Evolutionary conservation across 345 rosid genomes (phyloP).

Genomic region (Lenwebbia sp.): DNA sequence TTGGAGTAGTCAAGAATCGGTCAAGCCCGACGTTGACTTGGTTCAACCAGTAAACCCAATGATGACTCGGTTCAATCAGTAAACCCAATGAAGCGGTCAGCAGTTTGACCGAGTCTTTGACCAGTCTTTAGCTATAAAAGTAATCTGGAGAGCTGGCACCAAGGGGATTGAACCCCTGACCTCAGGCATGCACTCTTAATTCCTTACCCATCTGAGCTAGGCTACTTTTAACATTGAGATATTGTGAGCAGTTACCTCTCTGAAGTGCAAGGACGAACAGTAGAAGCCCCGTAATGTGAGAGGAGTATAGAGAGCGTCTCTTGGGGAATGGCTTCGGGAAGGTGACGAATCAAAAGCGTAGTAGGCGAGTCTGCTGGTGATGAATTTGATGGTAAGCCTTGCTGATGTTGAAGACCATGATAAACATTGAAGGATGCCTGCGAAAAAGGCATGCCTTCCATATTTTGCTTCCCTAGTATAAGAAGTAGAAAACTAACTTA

Average conservation of each 20-base stretch:
- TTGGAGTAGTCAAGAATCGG: neutral
- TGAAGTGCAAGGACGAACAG: slow-evolving; percentile 69
- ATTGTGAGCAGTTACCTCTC: slow-evolving; percentile 37
- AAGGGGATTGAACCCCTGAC: neutral
- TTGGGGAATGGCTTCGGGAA: slow-evolving; percentile 76
- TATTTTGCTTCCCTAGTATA: neutral
- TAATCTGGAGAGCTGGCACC: neutral
- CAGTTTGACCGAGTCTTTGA: neutral
- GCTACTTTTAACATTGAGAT: neutral
- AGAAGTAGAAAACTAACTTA: neutral
- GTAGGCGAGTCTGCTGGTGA: neutral
- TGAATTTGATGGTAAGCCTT: neutral
- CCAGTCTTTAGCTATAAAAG: neutral
- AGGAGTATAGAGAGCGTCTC: slow-evolving; percentile 62
- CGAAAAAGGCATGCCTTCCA: neutral
- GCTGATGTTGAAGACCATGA: slow-evolving; percentile 1
- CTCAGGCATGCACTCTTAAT: neutral
- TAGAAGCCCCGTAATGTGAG: slow-evolving; percentile 74
- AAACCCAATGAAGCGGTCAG: neutral
- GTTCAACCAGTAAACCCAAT: neutral
- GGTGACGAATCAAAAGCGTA: slow-evolving; percentile 63
- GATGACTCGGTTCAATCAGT: neutral
- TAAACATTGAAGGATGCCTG: neutral
- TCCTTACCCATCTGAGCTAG: neutral
- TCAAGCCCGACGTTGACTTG: neutral